phyloP scores from a whole-genome alignment of 1,139 yeast genomes.

The Yamadazyma trypodendri region DNA sequence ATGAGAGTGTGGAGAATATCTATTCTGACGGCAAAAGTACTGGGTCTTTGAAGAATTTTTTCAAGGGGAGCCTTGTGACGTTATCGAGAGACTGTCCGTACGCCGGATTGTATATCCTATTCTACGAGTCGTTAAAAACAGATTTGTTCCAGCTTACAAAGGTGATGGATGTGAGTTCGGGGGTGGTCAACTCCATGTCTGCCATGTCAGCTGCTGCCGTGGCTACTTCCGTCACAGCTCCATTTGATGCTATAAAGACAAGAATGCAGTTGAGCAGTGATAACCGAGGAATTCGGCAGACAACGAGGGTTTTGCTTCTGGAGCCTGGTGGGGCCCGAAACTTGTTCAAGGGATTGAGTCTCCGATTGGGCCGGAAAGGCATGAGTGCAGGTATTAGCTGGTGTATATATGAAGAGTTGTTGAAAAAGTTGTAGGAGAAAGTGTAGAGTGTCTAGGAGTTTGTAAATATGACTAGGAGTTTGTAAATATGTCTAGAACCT shows the following conservation, averaged over 20 bases:
- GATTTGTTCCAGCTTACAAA: constrained; percentile 5
- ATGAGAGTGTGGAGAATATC: constrained; percentile 61
- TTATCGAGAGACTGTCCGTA: constrained; percentile 91
- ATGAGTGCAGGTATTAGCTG: constrained; percentile 93
- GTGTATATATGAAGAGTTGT: constrained; percentile 91
- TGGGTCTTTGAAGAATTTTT: constrained; percentile 61
- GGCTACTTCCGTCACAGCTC: constrained; percentile 88
- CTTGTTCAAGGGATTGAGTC: constrained; percentile 79
- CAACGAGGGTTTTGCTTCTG: constrained; percentile 37
- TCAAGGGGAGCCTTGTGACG: constrained; percentile 85
- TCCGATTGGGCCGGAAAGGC: constrained; percentile 82
- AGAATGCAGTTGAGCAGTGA: constrained; percentile 63
- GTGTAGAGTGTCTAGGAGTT: too few relatives aligned
- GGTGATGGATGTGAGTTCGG: constrained; percentile 28
- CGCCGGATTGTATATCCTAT: constrained; percentile 86
- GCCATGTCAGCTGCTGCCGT: constrained; percentile 75
- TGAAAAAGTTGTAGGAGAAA: constrained; percentile 47
- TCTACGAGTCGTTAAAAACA: constrained; percentile 73
- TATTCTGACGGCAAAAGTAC: constrained; percentile 33
- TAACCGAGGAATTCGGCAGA: constrained; percentile 23
- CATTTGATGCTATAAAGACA: constrained; percentile 93
- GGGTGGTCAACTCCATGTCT: constrained; percentile 63
- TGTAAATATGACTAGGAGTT: too few relatives aligned
- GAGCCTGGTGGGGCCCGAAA: constrained; percentile 59
- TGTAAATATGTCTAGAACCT: too few relatives aligned